Base-by-base conservation (phyloP, 2,329 filamentous ascomycete genomes). In the Cordyceps fumosorosea region DNA sequence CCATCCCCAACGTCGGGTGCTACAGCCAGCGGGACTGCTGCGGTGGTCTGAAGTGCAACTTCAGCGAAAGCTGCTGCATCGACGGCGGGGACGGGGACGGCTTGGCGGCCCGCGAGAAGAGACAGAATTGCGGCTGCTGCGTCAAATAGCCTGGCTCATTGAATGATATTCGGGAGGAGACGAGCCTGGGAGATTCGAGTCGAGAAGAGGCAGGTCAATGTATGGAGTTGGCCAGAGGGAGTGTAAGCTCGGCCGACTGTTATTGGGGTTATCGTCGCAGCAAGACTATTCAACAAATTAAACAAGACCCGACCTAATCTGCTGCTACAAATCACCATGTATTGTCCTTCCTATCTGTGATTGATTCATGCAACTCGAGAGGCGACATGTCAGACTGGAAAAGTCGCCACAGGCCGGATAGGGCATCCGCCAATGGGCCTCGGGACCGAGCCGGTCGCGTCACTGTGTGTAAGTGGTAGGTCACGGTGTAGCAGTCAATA, bases 41-140 rank as follows among this genome's bases (percentile, higher is more conserved):
- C 20, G 60, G 60, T 24, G 60, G 52, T 22, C 59, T 62, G 24
- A 48, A n/a, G 11, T 62, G 59, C 44, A 16, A 56, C 32, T 51
- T 62, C 5, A 51, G 20, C 12, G 29, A 29, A 3, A 56, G 29
- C 32, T 62, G 59, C 44, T 57, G 47, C 54, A 1, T 48, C 24
- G 20, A 51, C 20, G 47, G 34, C n/a, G 42, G 56, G 63, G 70
- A 44, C 22, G 8, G 20, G 1, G 18, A 34, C 42, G 42, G 18
- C 18, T 16, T 5, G 37, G 7, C 12, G 16, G 5, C 16, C 45
- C 40, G n/a, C 5, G n/a, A n/a, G n/a, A 58, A 58, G 32, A 32
- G 56, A 51, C 45, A 58, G 12, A 37, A 40, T 3, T 59, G 56
- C 14, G 56, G 56, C 8, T 71, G 56, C 37, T 59, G 56, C 45